Evolutionary conservation across 2,329 filamentous ascomycete genomes (phyloP).

Genomic region (Pyrenochaeta sp.): DNA sequence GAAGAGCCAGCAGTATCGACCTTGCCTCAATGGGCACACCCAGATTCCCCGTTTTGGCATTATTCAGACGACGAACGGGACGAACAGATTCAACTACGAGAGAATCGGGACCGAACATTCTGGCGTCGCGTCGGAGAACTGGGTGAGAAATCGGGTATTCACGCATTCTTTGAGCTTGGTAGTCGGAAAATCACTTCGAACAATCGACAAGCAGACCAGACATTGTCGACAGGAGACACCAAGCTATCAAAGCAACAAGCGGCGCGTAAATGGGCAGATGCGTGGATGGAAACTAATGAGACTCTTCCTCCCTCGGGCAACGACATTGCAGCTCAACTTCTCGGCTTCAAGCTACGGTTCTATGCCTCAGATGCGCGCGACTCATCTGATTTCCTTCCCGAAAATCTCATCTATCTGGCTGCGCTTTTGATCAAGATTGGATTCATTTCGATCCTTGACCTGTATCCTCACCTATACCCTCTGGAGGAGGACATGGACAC

Average conservation of each 20-base stretch:
- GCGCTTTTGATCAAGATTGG: constrained; percentile 95
- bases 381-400: constrained; percentile 78
- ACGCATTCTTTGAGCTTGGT: constrained; percentile 90
- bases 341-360: constrained; percentile 96
- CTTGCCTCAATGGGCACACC: constrained; percentile 85
- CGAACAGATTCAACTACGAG: constrained; percentile 63
- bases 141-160: constrained; percentile 63
- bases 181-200: constrained; percentile 66
- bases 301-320: constrained; percentile 87
- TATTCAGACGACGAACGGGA: constrained; percentile 74
- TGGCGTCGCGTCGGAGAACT: constrained; percentile 80
- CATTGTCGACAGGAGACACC: constrained; percentile 23
- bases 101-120: constrained; percentile 75
- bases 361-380: constrained; percentile 84
- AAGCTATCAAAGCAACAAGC: constrained; percentile 52
- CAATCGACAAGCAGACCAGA: constrained; percentile 41
- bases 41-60: constrained; percentile 69
- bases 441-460: constrained; percentile 88
- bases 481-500: constrained; percentile 81
- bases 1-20: constrained; percentile 64
- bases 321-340: constrained; percentile 87
- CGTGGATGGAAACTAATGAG: constrained; percentile 82
- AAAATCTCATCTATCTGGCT: constrained; percentile 90
- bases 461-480: constrained; percentile 92
- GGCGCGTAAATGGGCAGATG: constrained; percentile 46